phyloP scores from a whole-genome alignment of 495 filamentous ascomycete genomes.

The Penicillium daleae region DNA sequence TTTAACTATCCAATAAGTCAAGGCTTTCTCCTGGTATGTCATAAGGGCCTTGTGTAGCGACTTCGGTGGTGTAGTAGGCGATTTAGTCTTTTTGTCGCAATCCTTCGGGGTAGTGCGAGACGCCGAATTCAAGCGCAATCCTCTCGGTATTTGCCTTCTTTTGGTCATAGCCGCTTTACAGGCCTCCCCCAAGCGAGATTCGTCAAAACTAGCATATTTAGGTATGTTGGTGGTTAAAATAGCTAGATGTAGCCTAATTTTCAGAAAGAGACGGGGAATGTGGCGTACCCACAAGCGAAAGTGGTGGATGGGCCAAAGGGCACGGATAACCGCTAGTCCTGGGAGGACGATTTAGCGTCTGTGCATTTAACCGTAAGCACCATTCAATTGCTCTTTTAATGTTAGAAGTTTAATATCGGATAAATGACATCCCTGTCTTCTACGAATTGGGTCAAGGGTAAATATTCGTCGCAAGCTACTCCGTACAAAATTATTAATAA shows the following conservation, averaged over 20 bases:
- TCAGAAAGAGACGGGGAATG: not conserved
- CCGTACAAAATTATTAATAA: not conserved
- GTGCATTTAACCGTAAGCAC: not conserved
- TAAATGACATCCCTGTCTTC: not conserved
- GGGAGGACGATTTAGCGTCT: not conserved
- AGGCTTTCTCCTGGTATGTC: not conserved
- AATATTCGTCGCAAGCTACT: not conserved
- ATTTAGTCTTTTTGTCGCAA: not conserved
- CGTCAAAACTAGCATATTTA: not conserved
- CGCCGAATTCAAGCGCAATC: no score
- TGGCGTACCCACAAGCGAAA: not conserved
- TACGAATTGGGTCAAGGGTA: not conserved
- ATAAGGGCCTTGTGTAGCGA: not conserved
- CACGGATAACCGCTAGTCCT: not conserved
- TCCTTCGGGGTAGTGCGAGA: not conserved
- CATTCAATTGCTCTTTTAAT: not conserved
- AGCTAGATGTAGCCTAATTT: not conserved
- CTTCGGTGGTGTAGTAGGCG: not conserved
- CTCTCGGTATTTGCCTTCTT: not conserved
- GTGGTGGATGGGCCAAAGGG: no score
- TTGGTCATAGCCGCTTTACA: not conserved
- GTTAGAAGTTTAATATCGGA: not conserved
- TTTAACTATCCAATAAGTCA: not conserved
- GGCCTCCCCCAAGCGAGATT: not conserved
- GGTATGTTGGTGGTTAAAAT: not conserved